phyloP scores from a whole-genome alignment of 208 protist species.

The Leishmania lainsoni region DNA sequence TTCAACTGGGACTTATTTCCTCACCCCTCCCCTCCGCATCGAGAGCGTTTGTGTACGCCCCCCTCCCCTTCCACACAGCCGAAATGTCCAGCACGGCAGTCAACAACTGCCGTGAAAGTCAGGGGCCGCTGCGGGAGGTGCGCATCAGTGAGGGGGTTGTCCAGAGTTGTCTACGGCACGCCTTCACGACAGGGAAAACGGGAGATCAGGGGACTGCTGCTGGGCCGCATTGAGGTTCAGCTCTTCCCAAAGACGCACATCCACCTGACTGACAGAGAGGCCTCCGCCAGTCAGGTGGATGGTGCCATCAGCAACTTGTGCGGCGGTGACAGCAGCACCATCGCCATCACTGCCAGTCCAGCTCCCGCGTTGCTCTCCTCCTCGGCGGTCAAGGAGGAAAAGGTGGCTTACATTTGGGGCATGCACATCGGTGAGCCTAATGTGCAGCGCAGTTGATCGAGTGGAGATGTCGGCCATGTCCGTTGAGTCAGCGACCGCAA shows the following conservation, averaged over 20 bases:
- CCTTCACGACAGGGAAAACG: slow-evolving; percentile 76
- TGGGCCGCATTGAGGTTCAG: slow-evolving; percentile 52
- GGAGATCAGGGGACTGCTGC: slow-evolving; percentile 82
- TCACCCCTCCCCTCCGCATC: neutral
- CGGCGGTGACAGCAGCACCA: neutral
- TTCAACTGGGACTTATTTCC: neutral
- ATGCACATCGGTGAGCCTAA: slow-evolving; percentile 55
- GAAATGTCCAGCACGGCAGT: neutral
- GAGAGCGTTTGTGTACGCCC: neutral
- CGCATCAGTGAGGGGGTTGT: slow-evolving; percentile 58
- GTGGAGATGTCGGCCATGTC: slow-evolving; percentile 70
- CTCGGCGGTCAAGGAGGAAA: slow-evolving; percentile 20
- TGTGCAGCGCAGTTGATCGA: slow-evolving; percentile 70
- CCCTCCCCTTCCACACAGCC: neutral
- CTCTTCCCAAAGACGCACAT: neutral
- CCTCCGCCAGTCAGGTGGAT: neutral
- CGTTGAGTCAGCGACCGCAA: slow-evolving; percentile 54
- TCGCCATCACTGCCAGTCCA: neutral
- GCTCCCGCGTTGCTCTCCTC: neutral
- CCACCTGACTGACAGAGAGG: neutral
- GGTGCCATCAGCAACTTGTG: neutral
- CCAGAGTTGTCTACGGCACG: slow-evolving; percentile 68
- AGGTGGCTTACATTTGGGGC: slow-evolving; percentile 63
- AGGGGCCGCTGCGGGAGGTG: slow-evolving; percentile 48
- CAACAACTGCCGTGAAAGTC: neutral